Evolutionary conservation across 495 filamentous ascomycete genomes (phyloP).

Genomic region (Penicilliopsis zonata): DNA sequence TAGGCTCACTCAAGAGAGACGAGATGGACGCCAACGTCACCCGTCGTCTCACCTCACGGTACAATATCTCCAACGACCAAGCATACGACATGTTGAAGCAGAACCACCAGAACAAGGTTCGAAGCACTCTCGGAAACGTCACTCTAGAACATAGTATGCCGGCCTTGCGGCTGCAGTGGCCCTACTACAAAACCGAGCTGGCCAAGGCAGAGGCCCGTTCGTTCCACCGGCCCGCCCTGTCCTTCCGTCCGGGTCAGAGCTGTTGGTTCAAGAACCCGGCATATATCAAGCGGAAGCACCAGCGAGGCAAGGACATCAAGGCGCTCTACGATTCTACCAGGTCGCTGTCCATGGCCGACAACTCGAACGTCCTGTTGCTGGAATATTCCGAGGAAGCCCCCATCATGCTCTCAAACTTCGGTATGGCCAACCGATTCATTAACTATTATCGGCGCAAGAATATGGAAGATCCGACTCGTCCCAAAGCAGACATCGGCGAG

Average conservation of each 20-base stretch:
- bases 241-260: constrained; percentile 50
- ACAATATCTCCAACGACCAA: constrained; percentile 93
- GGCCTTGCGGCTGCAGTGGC: constrained; percentile 80
- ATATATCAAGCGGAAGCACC: constrained; percentile 58
- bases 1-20: constrained; percentile 20
- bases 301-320: constrained; percentile 61
- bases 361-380: constrained; percentile 71
- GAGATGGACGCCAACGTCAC: constrained; percentile 27
- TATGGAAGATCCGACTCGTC: constrained; percentile 60
- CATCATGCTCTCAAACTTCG: constrained; percentile 83
- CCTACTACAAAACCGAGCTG: constrained; percentile 81
- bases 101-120: constrained; percentile 90
- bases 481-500: constrained; percentile 74
- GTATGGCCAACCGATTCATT: constrained; percentile 89
- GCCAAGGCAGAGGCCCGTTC: constrained; percentile 69
- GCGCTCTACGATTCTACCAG: constrained; percentile 62
- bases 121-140: constrained; percentile 75
- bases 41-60: constrained; percentile 53
- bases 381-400: constrained; percentile 96
- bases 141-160: constrained; percentile 86
- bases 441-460: constrained; percentile 92
- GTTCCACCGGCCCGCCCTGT: constrained; percentile 72
- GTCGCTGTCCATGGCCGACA: constrained; percentile 75
- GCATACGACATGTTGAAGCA: constrained; percentile 93
- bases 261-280: constrained; percentile 34